phyloP scores from a whole-genome alignment of 2,329 filamentous ascomycete genomes.

The Madurella mycetomatis region DNA sequence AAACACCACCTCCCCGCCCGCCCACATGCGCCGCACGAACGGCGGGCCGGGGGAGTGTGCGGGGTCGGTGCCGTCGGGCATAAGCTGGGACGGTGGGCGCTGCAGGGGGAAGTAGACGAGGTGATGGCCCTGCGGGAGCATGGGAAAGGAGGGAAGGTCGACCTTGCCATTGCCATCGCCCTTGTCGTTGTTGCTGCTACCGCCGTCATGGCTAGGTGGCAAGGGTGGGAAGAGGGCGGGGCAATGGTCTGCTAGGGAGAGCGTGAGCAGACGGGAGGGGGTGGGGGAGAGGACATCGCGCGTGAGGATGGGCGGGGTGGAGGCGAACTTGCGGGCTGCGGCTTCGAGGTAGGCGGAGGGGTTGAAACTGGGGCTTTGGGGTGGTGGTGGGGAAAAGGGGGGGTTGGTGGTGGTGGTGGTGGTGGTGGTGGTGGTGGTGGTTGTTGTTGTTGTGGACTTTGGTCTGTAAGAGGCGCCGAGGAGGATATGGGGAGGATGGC shows the following conservation, averaged over 20 bases:
- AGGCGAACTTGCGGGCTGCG: slow-evolving; percentile 10
- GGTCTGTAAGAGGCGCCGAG: too few relatives aligned
- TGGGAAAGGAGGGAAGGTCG: too few relatives aligned
- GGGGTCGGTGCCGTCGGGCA: slow-evolving; percentile 79
- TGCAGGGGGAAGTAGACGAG: slow-evolving; percentile 81
- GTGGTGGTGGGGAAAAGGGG: not conserved
- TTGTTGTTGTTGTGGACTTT: not conserved
- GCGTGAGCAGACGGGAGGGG: slow-evolving; percentile 60
- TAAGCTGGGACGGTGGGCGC: slow-evolving; percentile 56
- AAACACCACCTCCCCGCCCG: slow-evolving; percentile 68
- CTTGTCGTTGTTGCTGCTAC: slow-evolving; percentile 15
- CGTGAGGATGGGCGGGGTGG: slow-evolving; percentile 26
- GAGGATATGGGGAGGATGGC: too few relatives aligned
- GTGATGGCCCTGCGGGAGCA: slow-evolving; percentile 68
- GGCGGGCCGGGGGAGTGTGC: slow-evolving; percentile 69
- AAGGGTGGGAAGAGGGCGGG: slow-evolving; percentile 54
- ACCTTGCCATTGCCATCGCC: slow-evolving; percentile 5
- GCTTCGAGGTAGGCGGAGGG: slow-evolving; percentile 13
- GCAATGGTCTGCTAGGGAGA: slow-evolving; percentile 48
- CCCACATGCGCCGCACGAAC: slow-evolving; percentile 81
- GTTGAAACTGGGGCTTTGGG: slow-evolving; percentile 6
- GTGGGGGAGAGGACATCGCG: slow-evolving; percentile 51
- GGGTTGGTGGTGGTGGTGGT: not conserved
- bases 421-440: not conserved
- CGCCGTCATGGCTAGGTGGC: slow-evolving; percentile 61